phyloP scores from a whole-genome alignment of 169 alveolate genomes.

The Blepharisma undulans region DNA sequence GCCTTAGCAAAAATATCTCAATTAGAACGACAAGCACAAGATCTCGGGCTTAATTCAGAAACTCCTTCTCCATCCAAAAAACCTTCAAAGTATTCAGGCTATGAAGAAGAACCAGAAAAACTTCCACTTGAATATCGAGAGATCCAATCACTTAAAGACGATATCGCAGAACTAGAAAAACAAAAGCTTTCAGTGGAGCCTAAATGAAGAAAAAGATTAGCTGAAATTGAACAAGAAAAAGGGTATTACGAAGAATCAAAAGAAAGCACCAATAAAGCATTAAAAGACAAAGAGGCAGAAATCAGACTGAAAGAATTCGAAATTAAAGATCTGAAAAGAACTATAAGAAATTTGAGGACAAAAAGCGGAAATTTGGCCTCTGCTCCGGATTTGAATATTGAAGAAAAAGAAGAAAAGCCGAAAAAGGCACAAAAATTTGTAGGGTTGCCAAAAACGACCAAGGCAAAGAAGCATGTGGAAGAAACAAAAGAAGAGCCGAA shows the following conservation, averaged over 20 bases:
- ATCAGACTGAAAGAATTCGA: slow-evolving; percentile 4
- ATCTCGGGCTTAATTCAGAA: neutral
- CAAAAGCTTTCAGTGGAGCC: neutral
- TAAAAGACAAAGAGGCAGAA: slow-evolving; percentile 31
- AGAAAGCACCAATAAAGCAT: neutral
- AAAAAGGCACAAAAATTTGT: neutral
- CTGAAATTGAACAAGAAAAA: neutral
- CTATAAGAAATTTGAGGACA: neutral
- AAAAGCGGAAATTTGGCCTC: neutral
- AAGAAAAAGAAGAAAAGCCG: neutral
- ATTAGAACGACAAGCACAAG: neutral
- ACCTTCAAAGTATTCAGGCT: neutral
- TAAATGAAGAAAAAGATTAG: neutral
- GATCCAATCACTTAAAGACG: neutral
- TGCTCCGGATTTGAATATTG: slow-evolving; percentile 11
- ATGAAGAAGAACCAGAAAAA: neutral
- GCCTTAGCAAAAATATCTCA: neutral
- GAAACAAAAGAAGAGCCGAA: neutral
- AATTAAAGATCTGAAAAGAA: slow-evolving; percentile 24
- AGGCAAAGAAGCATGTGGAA: neutral
- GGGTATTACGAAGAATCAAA: neutral
- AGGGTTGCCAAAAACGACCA: neutral
- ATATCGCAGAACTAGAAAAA: neutral
- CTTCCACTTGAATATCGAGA: neutral
- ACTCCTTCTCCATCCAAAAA: neutral